Percentiles rank a stretch among this genome's conserved stretches.
These are phyloP conservation scores for Fraxinus platypoda DNA, from an alignment of 305 asterid species.

Conservation along the genomic window DNA sequence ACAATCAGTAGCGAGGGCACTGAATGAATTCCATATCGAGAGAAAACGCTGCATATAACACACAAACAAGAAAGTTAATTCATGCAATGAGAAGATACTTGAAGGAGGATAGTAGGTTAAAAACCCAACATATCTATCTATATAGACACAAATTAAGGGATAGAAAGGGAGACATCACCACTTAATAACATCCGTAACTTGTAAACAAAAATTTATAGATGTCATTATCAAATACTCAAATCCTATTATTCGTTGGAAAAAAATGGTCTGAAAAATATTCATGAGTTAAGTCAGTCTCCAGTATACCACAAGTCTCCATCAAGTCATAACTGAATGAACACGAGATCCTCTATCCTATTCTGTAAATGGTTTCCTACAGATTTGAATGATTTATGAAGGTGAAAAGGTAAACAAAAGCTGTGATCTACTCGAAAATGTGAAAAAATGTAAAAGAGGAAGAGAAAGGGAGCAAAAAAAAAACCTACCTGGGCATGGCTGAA, in stretches of 20 bases:
- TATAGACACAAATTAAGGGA: neutral
- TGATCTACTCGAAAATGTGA: neutral
- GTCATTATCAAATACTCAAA: neutral
- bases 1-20: conserved; percentile 58
- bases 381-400: neutral
- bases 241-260: neutral
- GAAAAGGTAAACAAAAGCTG: neutral
- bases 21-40: conserved; percentile 74
- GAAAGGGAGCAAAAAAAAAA: conserved; percentile 6
- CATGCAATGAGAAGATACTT: neutral
- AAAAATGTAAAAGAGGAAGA: neutral
- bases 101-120: neutral
- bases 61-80: conserved; percentile 3
- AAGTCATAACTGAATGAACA: neutral
- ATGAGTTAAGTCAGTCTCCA: neutral
- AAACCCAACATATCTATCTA: neutral
- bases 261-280: neutral
- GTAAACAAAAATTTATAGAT: neutral
- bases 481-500: conserved; percentile 66
- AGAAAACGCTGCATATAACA: conserved; percentile 46
- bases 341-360: neutral
- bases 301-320: neutral
- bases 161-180: neutral
- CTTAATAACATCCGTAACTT: neutral
- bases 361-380: neutral